Base-by-base conservation (phyloP, 306 rosid species). In the Cucumis cinereus region DNA sequence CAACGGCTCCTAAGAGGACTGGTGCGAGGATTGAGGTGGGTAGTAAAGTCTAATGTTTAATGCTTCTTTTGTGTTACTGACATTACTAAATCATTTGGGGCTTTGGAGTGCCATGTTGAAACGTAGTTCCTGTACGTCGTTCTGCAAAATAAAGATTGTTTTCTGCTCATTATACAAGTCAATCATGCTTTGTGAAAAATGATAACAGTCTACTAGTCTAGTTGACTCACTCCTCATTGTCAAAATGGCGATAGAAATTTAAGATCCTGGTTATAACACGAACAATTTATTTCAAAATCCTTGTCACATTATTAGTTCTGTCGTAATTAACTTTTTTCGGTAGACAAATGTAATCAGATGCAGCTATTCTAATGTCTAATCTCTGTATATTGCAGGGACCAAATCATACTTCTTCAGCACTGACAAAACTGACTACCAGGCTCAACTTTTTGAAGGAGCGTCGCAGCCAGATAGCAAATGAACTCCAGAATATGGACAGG, bases 361-460 rank as follows among this genome's bases (percentile, higher is more conserved):
- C 4, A 26, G 33, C n/a, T 16, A 22, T 78, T 80, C 63, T 79
- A 45, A 20, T 53, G 16, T 17, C 68, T 82, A 1, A 84, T 74
- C 81, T 78, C 73, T 84, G 76, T 78, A 81, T 81, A 52, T 78
- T 64, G 61, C 92, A 91, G 98, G 96, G 88, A 53, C 58, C 84
- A 68, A 81, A 83, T 83, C 80, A 79, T 15, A 76, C 90, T 8
- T 13, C 85, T 83, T 86, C 90, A 78, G 92, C 91, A 55, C 43
- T 87, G 80, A 85, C 98, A 45, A 94, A 94, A 86, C 79, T 92
- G 88, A 89, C 97, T 17, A 84, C 87, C 73, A 84, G 87, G 64
- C 87, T 88, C 77, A 92, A 95, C 83, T 88, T 95, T 81, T 82
- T 95, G 92, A 92, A 95, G 87, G 98, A 89, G 86, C 79, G 84